A percentile compares a stretch with the other conserved stretches of the same genome.
Conservation (phyloP, 1,284 basidiomycete genomes). For the Cutaneotrichosporon arboriforme region DNA sequence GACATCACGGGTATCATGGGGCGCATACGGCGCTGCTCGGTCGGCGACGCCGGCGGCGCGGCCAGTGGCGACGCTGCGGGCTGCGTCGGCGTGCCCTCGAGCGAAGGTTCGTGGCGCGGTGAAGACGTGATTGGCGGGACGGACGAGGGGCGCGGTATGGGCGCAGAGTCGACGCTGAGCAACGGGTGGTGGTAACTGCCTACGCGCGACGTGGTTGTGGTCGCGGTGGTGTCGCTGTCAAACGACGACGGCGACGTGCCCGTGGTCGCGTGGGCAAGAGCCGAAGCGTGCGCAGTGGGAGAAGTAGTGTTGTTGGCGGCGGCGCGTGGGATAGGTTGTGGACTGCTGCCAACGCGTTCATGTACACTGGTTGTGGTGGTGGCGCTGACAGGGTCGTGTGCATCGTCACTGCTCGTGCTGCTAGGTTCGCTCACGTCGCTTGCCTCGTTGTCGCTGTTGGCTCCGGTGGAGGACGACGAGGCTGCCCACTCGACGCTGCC, state of each 20-base stretch:
- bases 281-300: not conserved
- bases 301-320: not conserved
- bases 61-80: not conserved
- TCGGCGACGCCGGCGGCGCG: not conserved
- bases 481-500: slow-evolving; percentile 12
- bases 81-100: slow-evolving; percentile 1
- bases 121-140: not conserved
- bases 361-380: not conserved
- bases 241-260: too few relatives aligned
- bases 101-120: not conserved
- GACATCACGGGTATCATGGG: not conserved
- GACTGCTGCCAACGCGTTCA: not conserved
- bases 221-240: too few relatives aligned
- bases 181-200: too few relatives aligned
- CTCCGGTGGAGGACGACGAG: too few relatives aligned
- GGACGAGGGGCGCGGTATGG: not conserved
- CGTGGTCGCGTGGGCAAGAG: not conserved
- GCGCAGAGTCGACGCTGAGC: too few relatives aligned
- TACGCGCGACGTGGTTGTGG: too few relatives aligned
- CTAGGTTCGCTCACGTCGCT: not conserved
- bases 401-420: not conserved
- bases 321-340: not conserved
- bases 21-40: not conserved
- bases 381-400: not conserved
- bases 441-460: not conserved